phyloP scores from a whole-genome alignment of 2,329 filamentous ascomycete species.

The Stagonosporopsis cucurbitacearum region DNA sequence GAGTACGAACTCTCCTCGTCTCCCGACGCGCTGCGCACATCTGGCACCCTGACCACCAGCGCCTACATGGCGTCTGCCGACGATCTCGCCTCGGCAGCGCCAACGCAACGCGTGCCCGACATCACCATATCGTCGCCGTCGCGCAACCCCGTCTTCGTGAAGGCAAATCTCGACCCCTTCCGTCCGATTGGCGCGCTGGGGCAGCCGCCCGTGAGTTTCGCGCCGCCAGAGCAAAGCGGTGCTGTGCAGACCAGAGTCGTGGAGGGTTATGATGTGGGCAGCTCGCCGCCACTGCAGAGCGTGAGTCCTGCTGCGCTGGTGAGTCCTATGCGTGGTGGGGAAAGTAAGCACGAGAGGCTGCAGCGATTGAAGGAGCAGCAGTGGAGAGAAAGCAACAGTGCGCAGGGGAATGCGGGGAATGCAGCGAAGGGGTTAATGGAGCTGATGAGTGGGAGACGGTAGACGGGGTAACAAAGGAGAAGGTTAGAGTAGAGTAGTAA shows the following conservation, averaged over 20 bases:
- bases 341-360: conserved; percentile 32
- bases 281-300: conserved; percentile 33
- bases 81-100: neutral
- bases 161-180: conserved; percentile 42
- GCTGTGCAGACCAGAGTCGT: conserved; percentile 49
- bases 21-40: conserved; percentile 21
- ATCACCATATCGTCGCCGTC: conserved; percentile 40
- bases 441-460: conserved; percentile 47
- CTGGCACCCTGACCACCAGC: conserved; percentile 13
- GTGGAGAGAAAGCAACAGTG: conserved; percentile 50
- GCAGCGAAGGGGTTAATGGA: conserved; percentile 62
- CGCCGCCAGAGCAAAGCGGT: conserved; percentile 32
- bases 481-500: conserved; percentile 1
- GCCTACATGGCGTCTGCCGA: conserved; percentile 21
- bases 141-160: conserved; percentile 34
- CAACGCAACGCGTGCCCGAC: conserved; percentile 26
- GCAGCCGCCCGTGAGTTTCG: conserved; percentile 49
- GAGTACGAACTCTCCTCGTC: conserved; percentile 34
- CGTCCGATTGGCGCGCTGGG: conserved; percentile 41
- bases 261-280: conserved; percentile 36
- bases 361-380: conserved; percentile 38
- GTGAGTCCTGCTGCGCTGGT: conserved; percentile 5
- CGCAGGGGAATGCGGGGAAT: conserved; percentile 52
- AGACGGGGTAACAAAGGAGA: neutral
- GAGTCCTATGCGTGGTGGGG: conserved; percentile 11